These are phyloP conservation scores for Diutina neorugosa DNA, from an alignment of 1,139 yeast species.

Conservation along the genomic window DNA sequence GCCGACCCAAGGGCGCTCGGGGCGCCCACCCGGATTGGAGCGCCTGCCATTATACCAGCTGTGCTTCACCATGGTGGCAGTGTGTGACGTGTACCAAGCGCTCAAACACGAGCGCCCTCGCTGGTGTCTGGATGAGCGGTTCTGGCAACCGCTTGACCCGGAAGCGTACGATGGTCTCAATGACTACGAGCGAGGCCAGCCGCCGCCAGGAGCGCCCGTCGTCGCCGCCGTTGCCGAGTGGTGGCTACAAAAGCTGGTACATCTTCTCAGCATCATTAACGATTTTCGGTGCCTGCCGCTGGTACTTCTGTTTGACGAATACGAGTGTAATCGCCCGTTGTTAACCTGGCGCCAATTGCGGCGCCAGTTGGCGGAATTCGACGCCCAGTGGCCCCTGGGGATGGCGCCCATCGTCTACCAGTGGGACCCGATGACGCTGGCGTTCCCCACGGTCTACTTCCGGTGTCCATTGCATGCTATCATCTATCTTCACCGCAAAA, in stretches of 20 bases:
- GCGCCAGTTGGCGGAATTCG: background rate
- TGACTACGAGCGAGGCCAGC: background rate
- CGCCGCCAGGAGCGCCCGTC: background rate
- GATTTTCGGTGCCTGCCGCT: background rate
- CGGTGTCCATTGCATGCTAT: background rate
- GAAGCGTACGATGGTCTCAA: slow-evolving; percentile 15
- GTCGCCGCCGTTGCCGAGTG: background rate
- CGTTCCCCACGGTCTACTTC: background rate
- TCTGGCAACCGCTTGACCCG: slow-evolving; percentile 23
- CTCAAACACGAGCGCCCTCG: slow-evolving; percentile 20
- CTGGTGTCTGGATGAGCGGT: slow-evolving; percentile 18
- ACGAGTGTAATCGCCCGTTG: background rate
- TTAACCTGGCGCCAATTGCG: background rate
- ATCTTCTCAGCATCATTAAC: background rate
- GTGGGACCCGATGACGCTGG: slow-evolving; percentile 1
- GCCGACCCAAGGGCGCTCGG: background rate
- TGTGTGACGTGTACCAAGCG: slow-evolving; percentile 24
- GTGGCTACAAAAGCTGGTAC: background rate
- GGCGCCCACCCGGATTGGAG: background rate
- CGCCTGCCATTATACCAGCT: slow-evolving; percentile 19
- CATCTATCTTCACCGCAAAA: background rate
- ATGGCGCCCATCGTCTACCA: background rate
- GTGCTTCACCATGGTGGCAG: slow-evolving; percentile 26
- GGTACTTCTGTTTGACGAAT: background rate
- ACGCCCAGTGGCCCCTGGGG: background rate